Base-by-base conservation (phyloP, 306 rosid species). In the Clitoria ternatea region DNA sequence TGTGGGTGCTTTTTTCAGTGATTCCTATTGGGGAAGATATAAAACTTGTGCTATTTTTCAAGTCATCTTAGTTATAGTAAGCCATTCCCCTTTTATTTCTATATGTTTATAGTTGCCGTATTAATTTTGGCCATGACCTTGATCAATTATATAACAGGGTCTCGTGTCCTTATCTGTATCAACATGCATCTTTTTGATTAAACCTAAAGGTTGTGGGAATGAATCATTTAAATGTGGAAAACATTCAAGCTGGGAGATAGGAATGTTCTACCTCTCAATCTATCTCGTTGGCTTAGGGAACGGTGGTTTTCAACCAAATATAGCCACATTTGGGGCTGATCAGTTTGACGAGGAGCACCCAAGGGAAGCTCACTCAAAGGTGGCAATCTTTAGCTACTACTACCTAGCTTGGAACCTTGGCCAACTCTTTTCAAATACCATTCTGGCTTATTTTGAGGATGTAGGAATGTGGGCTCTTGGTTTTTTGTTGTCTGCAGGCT, bases 321-420 rank as follows among this genome's bases (percentile, higher is more conserved):
- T 95, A 27, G 96, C 92, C 2, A 91, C 99, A 54, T 83, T 95
- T 32, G 99, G 99, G 44, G 99, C 99, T 55, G 99, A 95, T 84
- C 99, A 95, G 76, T 95, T 81, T 48, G 99, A 95, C 33, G 96
- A 86, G 72, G 99, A 89, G 66, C 84, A 89, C 77, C 78, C 74
- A 22, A 84, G 52, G 40, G 99, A 95, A 61, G 90, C 96, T 18
- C 79, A 22, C 55, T 83, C 84, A 1, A 95, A 95, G 76, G 96
- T 95, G 66, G 90, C 97, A 14, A 91, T 91, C 80, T 95, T 95
- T 67, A 95, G 99, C 89, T 95, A 91, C 96, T 95, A 86, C 85
- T 95, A 95, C 85, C 88, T 95, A 62, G 97, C 97, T 5, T n/a
- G 91, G 76, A 95, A 95, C 87, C 78, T 89, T 32, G 99, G 99